Base-by-base conservation (phyloP, 208 protist genomes). In the Lotmaria passim region DNA sequence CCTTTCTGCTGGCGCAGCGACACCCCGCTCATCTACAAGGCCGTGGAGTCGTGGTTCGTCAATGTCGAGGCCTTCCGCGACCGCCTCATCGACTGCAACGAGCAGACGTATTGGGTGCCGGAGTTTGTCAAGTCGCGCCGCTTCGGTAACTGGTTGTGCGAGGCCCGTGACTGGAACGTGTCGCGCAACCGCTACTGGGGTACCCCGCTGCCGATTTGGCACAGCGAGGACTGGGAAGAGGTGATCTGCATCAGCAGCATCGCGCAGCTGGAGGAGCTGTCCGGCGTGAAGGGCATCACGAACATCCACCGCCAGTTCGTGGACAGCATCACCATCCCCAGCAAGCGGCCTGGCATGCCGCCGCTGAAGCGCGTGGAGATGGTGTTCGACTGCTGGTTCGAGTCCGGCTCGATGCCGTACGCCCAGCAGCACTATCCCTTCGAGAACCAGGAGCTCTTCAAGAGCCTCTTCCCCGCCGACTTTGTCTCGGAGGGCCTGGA, bases 321-420 rank as follows among this genome's bases (percentile, higher is more conserved):
- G 23, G 99, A 99, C 79, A 50, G 99, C 41, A 92, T 99, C 67
- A 99, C 93, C 26, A 99, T 99, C 79, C 98, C 98, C 24, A 99
- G 96, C 36, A 89, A 95, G 73, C 81, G 90, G 19, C 95, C 92
- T 50, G 95, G 91, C 33, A 85, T 90, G 73, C 78, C 83, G 11
- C 89, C 86, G 15, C 84, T 99, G 34, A 78, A 82, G 34, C 95
- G 98, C 66, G 92, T 99, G 19, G 73, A 79, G 21, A 97, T 99
- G 73, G 99, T 99, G 15, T 99, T 99, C 80, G 99, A 99, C 90
- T 99, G 99, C 95, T 99, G 99, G 99, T 99, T 99, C 83, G 99
- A 99, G 90, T 92, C 83, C 33, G 94, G 93, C 48, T 98, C 96
- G 10, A 99, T 99, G 99, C 99, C 99, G 59, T 99, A 99, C 84